These are phyloP conservation scores for Xylariaceae sp. DNA, from an alignment of 2,329 filamentous ascomycete genomes.

Conservation along the genomic window DNA sequence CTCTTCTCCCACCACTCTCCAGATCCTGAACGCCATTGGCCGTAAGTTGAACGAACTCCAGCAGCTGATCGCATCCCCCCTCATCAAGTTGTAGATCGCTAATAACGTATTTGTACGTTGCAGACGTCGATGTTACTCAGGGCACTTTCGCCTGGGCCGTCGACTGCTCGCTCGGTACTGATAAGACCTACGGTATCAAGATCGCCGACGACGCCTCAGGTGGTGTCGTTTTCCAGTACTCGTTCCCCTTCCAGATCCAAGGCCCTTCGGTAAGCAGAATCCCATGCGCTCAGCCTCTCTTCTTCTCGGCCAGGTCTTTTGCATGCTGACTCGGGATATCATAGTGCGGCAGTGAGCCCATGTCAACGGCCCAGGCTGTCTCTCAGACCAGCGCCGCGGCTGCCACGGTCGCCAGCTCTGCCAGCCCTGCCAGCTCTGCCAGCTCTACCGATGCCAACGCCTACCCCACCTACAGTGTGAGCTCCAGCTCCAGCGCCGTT, in stretches of 20 bases:
- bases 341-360: background rate
- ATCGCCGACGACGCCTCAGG: conserved; percentile 44
- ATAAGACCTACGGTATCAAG: conserved; percentile 52
- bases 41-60: conserved; percentile 38
- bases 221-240: conserved; percentile 52
- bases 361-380: too few species aligned
- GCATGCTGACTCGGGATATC: background rate
- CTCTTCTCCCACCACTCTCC: conserved; percentile 37
- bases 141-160: conserved; percentile 48
- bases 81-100: conserved; percentile 11
- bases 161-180: conserved; percentile 38
- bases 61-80: background rate
- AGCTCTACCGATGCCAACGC: too few species aligned
- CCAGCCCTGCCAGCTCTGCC: too few species aligned
- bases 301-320: background rate
- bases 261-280: conserved; percentile 23
- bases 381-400: too few species aligned
- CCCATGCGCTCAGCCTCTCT: background rate
- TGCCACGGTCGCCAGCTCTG: too few species aligned
- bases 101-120: conserved; percentile 30
- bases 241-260: conserved; percentile 53
- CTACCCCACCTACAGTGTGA: background rate
- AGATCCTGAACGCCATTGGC: conserved; percentile 39
- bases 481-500: background rate
- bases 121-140: conserved; percentile 40